A percentile compares a stretch with the other conserved stretches of the same genome.
Conservation (phyloP, 805 yeast genomes). For the Candida montana region DNA sequence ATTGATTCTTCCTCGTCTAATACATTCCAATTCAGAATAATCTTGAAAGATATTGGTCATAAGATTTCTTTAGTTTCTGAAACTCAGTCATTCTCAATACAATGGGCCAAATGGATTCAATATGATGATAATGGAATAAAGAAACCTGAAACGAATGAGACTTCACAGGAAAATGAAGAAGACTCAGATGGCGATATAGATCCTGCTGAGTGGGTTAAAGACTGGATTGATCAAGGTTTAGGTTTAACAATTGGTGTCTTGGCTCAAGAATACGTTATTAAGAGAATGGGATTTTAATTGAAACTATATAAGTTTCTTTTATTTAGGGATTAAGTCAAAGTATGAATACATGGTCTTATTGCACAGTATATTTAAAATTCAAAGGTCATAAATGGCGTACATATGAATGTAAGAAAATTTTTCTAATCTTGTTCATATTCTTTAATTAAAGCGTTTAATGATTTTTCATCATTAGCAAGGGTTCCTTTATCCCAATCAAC, state of each 20-base stretch:
- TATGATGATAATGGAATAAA: constrained; percentile 13
- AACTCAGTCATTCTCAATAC: constrained; percentile 85
- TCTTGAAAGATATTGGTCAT: constrained; percentile 75
- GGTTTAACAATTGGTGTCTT: constrained; percentile 75
- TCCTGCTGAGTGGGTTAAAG: constrained; percentile 77
- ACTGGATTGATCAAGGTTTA: constrained; percentile 77
- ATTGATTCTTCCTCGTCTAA: constrained; percentile 36
- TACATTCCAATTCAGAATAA: constrained; percentile 70
- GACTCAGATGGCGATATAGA: constrained; percentile 48
- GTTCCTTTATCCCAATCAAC: constrained; percentile 60
- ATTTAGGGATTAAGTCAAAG: too few relatives aligned
- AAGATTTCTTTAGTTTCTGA: constrained; percentile 65
- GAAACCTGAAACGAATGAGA: too few relatives aligned
- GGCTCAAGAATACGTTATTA: constrained; percentile 87
- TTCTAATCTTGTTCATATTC: constrained; percentile 12
- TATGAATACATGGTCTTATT: background rate
- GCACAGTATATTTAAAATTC: too few relatives aligned
- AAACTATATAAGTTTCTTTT: background rate
- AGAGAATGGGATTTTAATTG: constrained; percentile 56
- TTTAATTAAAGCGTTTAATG: constrained; percentile 29
- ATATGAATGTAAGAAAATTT: too few relatives aligned
- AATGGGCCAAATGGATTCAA: constrained; percentile 92
- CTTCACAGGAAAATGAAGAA: constrained; percentile 21
- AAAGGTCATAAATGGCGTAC: too few relatives aligned
- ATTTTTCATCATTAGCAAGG: constrained; percentile 44